Evolutionary conservation across 2,329 filamentous ascomycete genomes (phyloP), one percentile per base, ranked within the genome.

Genomic region (Aspergillus tanneri): DNA sequence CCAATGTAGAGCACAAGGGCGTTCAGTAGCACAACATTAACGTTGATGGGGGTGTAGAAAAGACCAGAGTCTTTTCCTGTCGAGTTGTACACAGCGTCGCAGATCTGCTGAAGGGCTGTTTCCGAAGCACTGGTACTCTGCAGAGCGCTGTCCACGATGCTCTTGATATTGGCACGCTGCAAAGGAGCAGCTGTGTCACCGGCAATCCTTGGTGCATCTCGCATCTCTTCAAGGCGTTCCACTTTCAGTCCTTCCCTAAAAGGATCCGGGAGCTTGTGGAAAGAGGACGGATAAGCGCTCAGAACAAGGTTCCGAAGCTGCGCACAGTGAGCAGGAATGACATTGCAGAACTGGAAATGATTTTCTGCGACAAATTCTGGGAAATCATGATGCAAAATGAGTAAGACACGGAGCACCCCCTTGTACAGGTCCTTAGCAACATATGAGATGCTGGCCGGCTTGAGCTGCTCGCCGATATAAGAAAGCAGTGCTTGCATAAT

Each of bases 361-460:
- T 95, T 90, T 59, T 91, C 88, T 5, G 88, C 87, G 34, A 99
- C 74, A 69, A 96, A 99, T 47, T 96, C 90, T 0, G 92, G 88
- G 70, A 90, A 97, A 68, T 99, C 93, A 64, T 97, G 93, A 58
- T 96, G 88, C 44, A 99, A 75, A 43, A 95, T 81, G 25, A 95
- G 75, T 46, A 97, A 74, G 50, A 96, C 81, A 63, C 95, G 90
- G 39, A 95, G 75, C 1, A 88, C 83, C 7, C 86, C 90, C 52
- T 89, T 85, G 68, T 96, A 96, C 52, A 95, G 82, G 46, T 92
- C 88, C 66, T 89, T 91, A 25, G 85, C 83, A 42, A 88, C 79
- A 25, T 82, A 77, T 3, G 84, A 78, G 12, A 90, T 79, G 49
- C 84, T 84, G 22, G 85, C 74, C 8, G 84, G 80, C 70, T 92